These are phyloP conservation scores for Pisolithus sp. DNA, from an alignment of 768 basidiomycete species.

Conservation along the genomic window DNA sequence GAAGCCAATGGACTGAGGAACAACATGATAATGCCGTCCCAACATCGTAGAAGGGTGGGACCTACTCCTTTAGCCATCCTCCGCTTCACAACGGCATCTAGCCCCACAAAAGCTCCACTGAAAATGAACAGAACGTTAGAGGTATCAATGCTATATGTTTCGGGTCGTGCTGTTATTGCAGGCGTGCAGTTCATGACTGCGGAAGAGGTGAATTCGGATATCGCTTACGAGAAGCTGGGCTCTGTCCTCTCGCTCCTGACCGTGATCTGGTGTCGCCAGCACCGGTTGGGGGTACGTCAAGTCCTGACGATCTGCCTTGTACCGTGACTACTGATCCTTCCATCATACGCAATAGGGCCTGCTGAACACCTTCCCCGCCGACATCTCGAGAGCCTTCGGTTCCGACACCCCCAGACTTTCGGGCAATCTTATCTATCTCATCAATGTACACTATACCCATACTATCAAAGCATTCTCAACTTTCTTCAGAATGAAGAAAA, in stretches of 20 bases:
- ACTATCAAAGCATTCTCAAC: constrained; percentile 32
- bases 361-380: constrained; percentile 94
- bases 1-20: constrained; percentile 84
- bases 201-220: constrained; percentile 4
- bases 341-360: constrained; percentile 87
- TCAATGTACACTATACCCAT: constrained; percentile 96
- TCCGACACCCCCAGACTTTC: constrained; percentile 45
- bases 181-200: constrained; percentile 23
- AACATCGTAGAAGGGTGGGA: constrained; percentile 7
- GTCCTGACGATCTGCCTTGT: constrained; percentile 57
- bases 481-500: constrained; percentile 3
- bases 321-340: constrained; percentile 86
- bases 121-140: constrained; percentile 91
- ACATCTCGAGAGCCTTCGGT: constrained; percentile 79
- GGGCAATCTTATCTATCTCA: constrained; percentile 90
- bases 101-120: constrained; percentile 91
- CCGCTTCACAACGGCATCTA: constrained; percentile 75
- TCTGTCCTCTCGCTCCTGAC: constrained; percentile 44
- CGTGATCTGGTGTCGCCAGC: constrained; percentile 43
- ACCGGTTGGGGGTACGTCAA: constrained; percentile 39
- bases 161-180: constrained; percentile 45
- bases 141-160: constrained; percentile 75
- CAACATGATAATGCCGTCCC: not conserved
- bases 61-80: constrained; percentile 81
- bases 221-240: constrained; percentile 21